These are phyloP conservation scores for Neurospora discreta DNA, from an alignment of 495 filamentous ascomycete genomes.

Conservation along the genomic window DNA sequence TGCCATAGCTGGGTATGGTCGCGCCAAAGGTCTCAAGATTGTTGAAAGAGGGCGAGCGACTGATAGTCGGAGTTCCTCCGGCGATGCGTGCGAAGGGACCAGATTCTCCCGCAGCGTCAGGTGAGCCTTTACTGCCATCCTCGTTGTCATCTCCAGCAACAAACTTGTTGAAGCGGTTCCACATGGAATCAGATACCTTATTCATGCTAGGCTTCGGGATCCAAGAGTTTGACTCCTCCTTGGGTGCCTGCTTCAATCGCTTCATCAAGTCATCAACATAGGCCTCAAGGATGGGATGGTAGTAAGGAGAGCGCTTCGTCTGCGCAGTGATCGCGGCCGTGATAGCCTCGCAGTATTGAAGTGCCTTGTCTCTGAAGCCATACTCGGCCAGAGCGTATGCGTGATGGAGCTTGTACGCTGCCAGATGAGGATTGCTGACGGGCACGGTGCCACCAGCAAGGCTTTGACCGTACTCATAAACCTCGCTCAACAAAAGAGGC, in stretches of 20 bases:
- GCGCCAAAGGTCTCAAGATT: conserved; percentile 60
- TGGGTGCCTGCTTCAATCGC: conserved; percentile 72
- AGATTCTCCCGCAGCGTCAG: conserved; percentile 45
- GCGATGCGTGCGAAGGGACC: conserved; percentile 77
- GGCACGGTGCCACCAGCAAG: conserved; percentile 44
- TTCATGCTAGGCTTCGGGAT: conserved; percentile 91
- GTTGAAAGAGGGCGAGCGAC: conserved; percentile 62
- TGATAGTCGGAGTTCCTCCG: conserved; percentile 69
- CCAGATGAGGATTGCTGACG: conserved; percentile 66
- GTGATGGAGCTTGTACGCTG: conserved; percentile 81
- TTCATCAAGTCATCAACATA: conserved; percentile 75
- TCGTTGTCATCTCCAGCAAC: conserved; percentile 81
- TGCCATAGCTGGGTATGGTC: conserved; percentile 20
- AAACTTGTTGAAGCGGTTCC: conserved; percentile 87
- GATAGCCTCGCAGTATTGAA: conserved; percentile 86
- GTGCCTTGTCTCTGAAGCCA: conserved; percentile 69
- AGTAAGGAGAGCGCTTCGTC: conserved; percentile 74
- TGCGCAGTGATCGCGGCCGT: conserved; percentile 66
- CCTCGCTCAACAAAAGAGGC: conserved; percentile 76
- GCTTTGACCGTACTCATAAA: conserved; percentile 78
- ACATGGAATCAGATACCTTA: conserved; percentile 79
- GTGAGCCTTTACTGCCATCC: conserved; percentile 44
- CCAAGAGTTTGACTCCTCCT: conserved; percentile 59
- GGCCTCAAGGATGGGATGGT: conserved; percentile 59
- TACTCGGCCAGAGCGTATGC: conserved; percentile 74